Conservation (phyloP, 2,329 filamentous ascomycete species). For the Exutisphaerella laricina region DNA sequence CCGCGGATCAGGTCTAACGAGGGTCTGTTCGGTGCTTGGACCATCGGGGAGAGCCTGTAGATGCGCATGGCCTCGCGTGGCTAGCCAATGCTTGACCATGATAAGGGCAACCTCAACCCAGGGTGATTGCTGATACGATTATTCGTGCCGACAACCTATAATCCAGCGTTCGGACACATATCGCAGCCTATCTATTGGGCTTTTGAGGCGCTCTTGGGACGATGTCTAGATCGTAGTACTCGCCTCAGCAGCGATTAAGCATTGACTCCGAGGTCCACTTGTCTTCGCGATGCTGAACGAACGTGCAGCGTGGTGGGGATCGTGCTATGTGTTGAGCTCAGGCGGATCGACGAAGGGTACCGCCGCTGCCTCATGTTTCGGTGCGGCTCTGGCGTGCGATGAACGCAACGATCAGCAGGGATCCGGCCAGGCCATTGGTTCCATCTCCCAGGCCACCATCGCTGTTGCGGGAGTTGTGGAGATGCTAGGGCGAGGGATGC, state of each 20-base stretch:
- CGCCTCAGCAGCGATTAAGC: too few relatives aligned
- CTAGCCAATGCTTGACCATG: constrained; percentile 10
- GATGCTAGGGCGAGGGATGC: neutral
- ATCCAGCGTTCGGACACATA: neutral
- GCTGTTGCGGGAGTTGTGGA: neutral
- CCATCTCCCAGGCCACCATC: too few relatives aligned
- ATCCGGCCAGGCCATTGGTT: too few relatives aligned
- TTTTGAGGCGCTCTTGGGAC: neutral
- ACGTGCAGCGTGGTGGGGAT: too few relatives aligned
- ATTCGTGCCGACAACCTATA: neutral
- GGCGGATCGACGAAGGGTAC: too few relatives aligned
- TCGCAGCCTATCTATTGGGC: neutral
- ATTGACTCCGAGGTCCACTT: too few relatives aligned
- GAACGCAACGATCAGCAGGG: too few relatives aligned
- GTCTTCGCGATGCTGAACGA: too few relatives aligned
- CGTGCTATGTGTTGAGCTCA: too few relatives aligned
- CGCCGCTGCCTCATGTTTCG: too few relatives aligned
- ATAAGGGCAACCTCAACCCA: constrained; percentile 2
- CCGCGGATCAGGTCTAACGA: constrained; percentile 4
- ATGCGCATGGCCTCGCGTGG: neutral
- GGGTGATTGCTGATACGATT: neutral
- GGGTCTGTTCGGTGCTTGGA: neutral
- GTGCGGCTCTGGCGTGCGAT: too few relatives aligned
- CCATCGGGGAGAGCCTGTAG: neutral
- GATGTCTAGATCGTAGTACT: neutral